Percentiles rank a stretch among this genome's conserved stretches.
phyloP scores from a whole-genome alignment of 768 basidiomycete species.

The Trametes coccinea region DNA sequence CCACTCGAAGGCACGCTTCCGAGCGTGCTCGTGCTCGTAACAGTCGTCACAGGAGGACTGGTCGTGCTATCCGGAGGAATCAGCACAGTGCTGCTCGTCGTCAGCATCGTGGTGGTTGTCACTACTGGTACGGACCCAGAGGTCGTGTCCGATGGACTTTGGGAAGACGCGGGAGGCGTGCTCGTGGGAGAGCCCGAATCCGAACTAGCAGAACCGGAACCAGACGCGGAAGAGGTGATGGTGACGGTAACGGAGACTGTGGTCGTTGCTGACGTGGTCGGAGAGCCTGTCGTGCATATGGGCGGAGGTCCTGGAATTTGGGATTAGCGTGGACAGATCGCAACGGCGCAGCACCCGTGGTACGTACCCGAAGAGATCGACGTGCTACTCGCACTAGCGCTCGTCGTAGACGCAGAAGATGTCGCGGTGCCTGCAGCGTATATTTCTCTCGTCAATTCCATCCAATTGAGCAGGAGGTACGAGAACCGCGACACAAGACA shows the following conservation, averaged over 20 bases:
- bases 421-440: background rate
- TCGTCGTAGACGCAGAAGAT: background rate
- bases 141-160: background rate
- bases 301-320: background rate
- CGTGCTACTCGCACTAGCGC: background rate
- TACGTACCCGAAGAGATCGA: conserved; percentile 15
- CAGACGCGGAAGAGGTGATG: background rate
- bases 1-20: background rate
- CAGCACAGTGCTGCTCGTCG: conserved; percentile 6
- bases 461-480: background rate
- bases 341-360: background rate
- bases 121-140: conserved; percentile 1
- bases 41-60: background rate
- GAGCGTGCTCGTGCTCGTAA: conserved; percentile 15
- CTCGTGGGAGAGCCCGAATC: background rate
- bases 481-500: too few relatives aligned
- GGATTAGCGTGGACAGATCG: too few relatives aligned
- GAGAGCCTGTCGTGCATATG: conserved; percentile 1
- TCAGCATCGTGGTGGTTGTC: conserved; percentile 7
- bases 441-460: background rate
- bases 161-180: background rate
- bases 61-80: conserved; percentile 3
- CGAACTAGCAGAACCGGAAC: background rate
- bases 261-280: conserved; percentile 1
- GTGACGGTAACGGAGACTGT: conserved; percentile 13